Conservation (phyloP, 2,329 filamentous ascomycete species). For the Didymella pinodella region DNA sequence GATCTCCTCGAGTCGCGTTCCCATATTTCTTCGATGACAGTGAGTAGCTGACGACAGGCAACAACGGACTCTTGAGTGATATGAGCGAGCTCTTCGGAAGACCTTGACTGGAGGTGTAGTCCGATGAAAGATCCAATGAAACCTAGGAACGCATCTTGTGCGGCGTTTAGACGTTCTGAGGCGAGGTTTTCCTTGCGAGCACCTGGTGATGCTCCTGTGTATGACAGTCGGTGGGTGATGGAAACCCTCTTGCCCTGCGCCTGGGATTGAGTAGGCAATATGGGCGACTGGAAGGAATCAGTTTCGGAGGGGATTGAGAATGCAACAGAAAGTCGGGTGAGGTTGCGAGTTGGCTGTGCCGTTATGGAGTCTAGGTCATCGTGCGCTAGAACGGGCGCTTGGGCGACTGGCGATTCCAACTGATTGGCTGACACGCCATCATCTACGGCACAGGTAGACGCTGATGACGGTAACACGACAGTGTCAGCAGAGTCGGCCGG, state of each 20-base stretch:
- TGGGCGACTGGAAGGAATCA: slow-evolving; percentile 44
- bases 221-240: slow-evolving; percentile 76
- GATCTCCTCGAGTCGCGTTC: slow-evolving; percentile 75
- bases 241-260: slow-evolving; percentile 57
- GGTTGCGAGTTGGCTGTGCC: slow-evolving; percentile 42
- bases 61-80: slow-evolving; percentile 85
- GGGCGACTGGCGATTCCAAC: slow-evolving; percentile 39
- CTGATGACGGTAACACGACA: slow-evolving; percentile 39
- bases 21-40: slow-evolving; percentile 82
- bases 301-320: slow-evolving; percentile 51
- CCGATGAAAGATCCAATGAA: slow-evolving; percentile 94
- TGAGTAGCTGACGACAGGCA: slow-evolving; percentile 80
- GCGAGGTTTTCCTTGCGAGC: slow-evolving; percentile 76
- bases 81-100: slow-evolving; percentile 79
- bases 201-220: slow-evolving; percentile 71
- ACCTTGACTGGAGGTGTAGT: slow-evolving; percentile 90
- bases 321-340: slow-evolving; percentile 45
- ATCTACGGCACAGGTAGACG: slow-evolving; percentile 36
- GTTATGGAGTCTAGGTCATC: slow-evolving; percentile 40
- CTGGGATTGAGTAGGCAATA: slow-evolving; percentile 37
- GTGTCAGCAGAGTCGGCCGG: slow-evolving; percentile 48
- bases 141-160: slow-evolving; percentile 88
- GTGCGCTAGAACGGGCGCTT: slow-evolving; percentile 40
- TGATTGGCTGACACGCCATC: slow-evolving; percentile 57
- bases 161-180: slow-evolving; percentile 79